These are phyloP conservation scores for Pseudotsuga menziesii DNA, from an alignment of 75 land plant genomes.

Conservation along the genomic window DNA sequence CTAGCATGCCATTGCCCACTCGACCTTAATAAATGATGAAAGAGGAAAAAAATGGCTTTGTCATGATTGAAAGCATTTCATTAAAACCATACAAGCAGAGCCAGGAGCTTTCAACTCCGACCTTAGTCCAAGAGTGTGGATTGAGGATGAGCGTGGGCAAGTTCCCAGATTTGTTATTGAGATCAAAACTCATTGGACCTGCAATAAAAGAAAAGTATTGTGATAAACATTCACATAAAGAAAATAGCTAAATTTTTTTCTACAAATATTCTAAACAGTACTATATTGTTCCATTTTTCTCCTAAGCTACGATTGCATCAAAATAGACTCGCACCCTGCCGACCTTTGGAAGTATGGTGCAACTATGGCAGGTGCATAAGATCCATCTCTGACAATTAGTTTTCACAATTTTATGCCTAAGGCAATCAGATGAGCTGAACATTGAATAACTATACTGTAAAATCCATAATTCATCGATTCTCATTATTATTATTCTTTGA, in stretches of 20 bases:
- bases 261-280: too few species aligned
- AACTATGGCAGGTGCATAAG: too few species aligned
- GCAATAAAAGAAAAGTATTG: neutral
- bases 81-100: neutral
- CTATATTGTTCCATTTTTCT: too few species aligned
- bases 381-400: too few species aligned
- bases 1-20: neutral
- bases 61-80: neutral
- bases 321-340: too few species aligned
- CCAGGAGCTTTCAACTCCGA: neutral
- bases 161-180: constrained; percentile 21
- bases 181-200: constrained; percentile 53
- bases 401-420: too few species aligned
- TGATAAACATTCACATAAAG: neutral
- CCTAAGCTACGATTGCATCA: too few species aligned
- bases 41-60: neutral
- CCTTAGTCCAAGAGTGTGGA: constrained; percentile 68
- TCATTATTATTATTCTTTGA: too few species aligned
- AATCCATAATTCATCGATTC: too few species aligned
- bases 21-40: neutral
- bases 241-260: neutral
- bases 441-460: too few species aligned
- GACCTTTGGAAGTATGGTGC: too few species aligned
- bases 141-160: constrained; percentile 36
- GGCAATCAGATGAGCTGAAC: too few species aligned